Evolutionary conservation across 2,329 filamentous ascomycete genomes (phyloP), one percentile per base, ranked within the genome.

Genomic region (Helotiales sp.): DNA sequence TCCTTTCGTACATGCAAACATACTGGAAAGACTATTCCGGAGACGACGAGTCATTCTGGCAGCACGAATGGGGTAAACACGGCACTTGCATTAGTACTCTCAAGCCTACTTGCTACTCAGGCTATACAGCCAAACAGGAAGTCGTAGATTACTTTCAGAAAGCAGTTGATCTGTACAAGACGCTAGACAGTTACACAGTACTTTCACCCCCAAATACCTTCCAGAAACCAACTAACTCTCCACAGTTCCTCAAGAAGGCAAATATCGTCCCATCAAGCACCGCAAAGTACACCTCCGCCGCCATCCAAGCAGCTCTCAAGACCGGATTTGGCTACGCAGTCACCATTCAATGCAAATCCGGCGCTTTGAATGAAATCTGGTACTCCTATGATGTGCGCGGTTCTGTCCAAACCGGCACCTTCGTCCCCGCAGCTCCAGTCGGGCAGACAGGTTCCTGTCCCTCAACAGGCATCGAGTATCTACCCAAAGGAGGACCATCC

Each of bases 31-130:
- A 61, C 26, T 32, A 32, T 22, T 17, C 40, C 22, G 67, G 64
- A 10, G 58, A 61, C n/a, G 49, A 64, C 72, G 85, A 89, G 72
- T 79, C 79, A 13, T 87, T 93, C 72, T 93, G 91, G 91, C 81
- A 90, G 76, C 90, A 93, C 77, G 91, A 93, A 78, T 93, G 88
- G 87, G 82, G 82, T 71, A 93, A 92, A 77, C 91, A 93, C 76
- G 91, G 91, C 64, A 85, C 83, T 17, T 93, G 91, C 79, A 86
- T 93, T 71, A 87, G 83, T 73, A 93, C 91, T 0, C 82, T 93
- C 15, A 82, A 89, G 58, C 86, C 90, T 0, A 78, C 79, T 20
- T 93, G 91, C 81, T 93, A 92, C 79, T 79, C 80, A 3, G 66
- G 59, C 74, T 91, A 91, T 77, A 79, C 83, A 63, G 78, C 84